Evolutionary conservation across 306 rosid genomes (phyloP).

Genomic region (Acacia melanoxylon): DNA sequence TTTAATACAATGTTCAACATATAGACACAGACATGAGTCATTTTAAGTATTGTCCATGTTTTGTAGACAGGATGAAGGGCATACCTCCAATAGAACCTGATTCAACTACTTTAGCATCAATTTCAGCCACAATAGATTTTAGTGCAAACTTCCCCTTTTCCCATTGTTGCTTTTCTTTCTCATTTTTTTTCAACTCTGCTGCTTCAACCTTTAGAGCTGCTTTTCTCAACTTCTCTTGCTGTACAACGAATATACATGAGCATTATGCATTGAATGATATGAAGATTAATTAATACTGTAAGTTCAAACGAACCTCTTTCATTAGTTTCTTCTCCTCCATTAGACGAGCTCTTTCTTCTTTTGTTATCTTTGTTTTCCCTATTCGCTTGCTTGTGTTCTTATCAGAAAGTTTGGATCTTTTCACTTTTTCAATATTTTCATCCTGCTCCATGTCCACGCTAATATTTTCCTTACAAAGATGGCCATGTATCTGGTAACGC

Average conservation of each 20-base stretch:
- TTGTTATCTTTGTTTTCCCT: slow-evolving; percentile 60
- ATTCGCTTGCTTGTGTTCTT: slow-evolving; percentile 37
- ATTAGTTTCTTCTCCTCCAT: slow-evolving; percentile 80
- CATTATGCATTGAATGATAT: slow-evolving; percentile 22
- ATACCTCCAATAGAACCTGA: slow-evolving; percentile 87
- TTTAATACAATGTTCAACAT: not conserved
- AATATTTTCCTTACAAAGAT: slow-evolving; percentile 42
- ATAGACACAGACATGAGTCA: not conserved
- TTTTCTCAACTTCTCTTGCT: slow-evolving; percentile 83
- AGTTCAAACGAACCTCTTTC: slow-evolving; percentile 60
- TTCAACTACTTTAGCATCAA: slow-evolving; percentile 86
- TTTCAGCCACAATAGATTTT: slow-evolving; percentile 81
- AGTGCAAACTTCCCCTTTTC: slow-evolving; percentile 84
- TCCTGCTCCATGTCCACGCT: slow-evolving; percentile 43
- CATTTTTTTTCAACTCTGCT: slow-evolving; percentile 67
- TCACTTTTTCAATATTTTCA: slow-evolving; percentile 34
- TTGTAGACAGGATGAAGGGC: not conserved
- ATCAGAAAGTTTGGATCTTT: slow-evolving; percentile 38
- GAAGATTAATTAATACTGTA: slow-evolving; percentile 20
- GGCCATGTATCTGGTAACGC: slow-evolving; percentile 41
- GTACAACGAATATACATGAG: slow-evolving; percentile 32
- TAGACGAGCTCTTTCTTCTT: slow-evolving; percentile 69
- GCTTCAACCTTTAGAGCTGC: slow-evolving; percentile 87
- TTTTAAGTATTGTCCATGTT: not conserved
- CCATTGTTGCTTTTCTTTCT: slow-evolving; percentile 88